These are phyloP conservation scores for Scytalidium sp. DNA, from an alignment of 2,329 filamentous ascomycete species.

Conservation along the genomic window DNA sequence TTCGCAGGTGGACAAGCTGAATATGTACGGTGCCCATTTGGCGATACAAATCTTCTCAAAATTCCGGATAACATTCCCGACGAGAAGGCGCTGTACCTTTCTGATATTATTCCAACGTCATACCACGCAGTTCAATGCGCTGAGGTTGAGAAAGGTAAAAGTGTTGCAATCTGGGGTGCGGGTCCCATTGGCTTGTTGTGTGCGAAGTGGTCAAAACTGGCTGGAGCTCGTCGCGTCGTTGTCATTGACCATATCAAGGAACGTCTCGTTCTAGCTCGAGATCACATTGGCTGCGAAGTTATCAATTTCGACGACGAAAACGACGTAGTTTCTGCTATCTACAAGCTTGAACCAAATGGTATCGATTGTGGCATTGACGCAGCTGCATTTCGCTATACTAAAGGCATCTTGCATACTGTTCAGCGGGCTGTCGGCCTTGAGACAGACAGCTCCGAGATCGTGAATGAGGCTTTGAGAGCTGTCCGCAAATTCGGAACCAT, in stretches of 20 bases:
- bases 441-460: slow-evolving; percentile 25
- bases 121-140: slow-evolving; percentile 31
- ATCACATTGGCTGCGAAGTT: background rate
- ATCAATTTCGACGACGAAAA: slow-evolving; percentile 18
- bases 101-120: slow-evolving; percentile 29
- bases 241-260: slow-evolving; percentile 29
- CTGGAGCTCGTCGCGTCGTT: slow-evolving; percentile 29
- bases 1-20: slow-evolving; percentile 34
- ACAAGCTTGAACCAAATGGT: slow-evolving; percentile 25
- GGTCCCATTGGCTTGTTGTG: slow-evolving; percentile 28
- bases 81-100: slow-evolving; percentile 27
- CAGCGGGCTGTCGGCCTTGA: slow-evolving; percentile 23
- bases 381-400: slow-evolving; percentile 24
- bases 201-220: slow-evolving; percentile 25
- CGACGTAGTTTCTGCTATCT: slow-evolving; percentile 27
- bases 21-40: slow-evolving; percentile 32
- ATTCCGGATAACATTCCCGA: slow-evolving; percentile 22
- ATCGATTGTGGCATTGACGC: slow-evolving; percentile 29
- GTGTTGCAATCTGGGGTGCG: slow-evolving; percentile 31
- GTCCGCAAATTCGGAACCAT: slow-evolving; percentile 28
- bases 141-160: slow-evolving; percentile 26
- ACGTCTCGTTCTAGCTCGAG: slow-evolving; percentile 23
- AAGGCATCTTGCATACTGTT: slow-evolving; percentile 17
- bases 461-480: slow-evolving; percentile 26
- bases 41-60: slow-evolving; percentile 28